phyloP scores from a whole-genome alignment of 257 asterid species.

The Solanum stenotomum region DNA sequence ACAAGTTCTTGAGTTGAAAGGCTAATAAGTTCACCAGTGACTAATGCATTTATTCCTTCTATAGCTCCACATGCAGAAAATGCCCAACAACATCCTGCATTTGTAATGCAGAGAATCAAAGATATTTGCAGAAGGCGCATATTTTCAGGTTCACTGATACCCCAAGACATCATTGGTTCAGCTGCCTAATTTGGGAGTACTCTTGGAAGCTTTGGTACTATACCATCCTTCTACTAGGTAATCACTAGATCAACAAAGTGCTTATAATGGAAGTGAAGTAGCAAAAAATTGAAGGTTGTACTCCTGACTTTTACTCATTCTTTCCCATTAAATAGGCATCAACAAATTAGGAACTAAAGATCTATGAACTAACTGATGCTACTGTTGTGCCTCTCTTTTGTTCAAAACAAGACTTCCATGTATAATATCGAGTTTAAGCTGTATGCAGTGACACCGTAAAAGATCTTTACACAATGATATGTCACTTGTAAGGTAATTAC shows the following conservation, averaged over 20 bases:
- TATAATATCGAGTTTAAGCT: neutral
- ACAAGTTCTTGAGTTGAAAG: constrained; percentile 19
- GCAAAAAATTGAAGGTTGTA: neutral
- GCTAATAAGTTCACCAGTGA: constrained; percentile 21
- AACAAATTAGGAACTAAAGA: neutral
- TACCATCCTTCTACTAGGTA: neutral
- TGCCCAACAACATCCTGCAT: constrained; percentile 28
- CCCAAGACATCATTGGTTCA: neutral
- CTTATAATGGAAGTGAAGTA: neutral
- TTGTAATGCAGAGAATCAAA: neutral
- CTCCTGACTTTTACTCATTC: neutral
- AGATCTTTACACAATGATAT: neutral
- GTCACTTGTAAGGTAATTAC: neutral
- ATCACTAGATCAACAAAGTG: neutral
- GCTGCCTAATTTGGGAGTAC: neutral
- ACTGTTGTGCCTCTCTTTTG: neutral
- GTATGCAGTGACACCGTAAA: neutral
- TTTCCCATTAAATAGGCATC: neutral
- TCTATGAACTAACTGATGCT: neutral
- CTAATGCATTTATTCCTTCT: constrained; percentile 21
- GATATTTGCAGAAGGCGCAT: neutral
- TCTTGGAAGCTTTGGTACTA: neutral
- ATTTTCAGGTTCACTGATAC: neutral
- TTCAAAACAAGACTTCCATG: neutral
- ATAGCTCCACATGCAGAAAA: constrained; percentile 24